Base-by-base conservation (phyloP, 106 monocot species). In the Dioscorea alata region DNA sequence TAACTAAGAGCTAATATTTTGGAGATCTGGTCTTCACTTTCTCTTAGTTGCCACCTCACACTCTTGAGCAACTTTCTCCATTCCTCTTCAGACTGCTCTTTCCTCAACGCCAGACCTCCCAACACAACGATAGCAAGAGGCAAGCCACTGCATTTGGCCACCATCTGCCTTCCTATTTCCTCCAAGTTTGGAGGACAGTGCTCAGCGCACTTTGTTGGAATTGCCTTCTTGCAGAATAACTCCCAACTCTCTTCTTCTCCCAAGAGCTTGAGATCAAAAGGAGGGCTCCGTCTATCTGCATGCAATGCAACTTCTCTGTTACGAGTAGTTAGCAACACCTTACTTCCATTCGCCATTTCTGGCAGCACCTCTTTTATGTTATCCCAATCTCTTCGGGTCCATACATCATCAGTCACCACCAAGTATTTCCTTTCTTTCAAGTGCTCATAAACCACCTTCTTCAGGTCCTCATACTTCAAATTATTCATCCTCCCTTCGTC, bases 1-100 rank as follows among this genome's bases (percentile, higher is more conserved):
- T 69, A 69, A 48, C 76, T 76, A 9, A 70, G 60, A 50, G 32
- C 76, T 23, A 76, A 13, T 5, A 69, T 68, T 17, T 31, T 21
- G 16, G 16, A 19, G 19, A 19, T 68, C 25, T 53, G 10, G 2
- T 53, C 31, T 8, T 49, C 22, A 19, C 22, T 54, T 16, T 53
- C 25, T 15, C 22, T 25, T 17, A 68, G 33, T 54, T 68, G 52
- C 13, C 4, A 13, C 8, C 25, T 25, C 13, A 68, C 2, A 25
- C 68, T 24, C 7, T 48, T 9, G 59, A 19, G 34, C 5, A 70
- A 10, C 19, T 20, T 20, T 2, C 8, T 8, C 70, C 70, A 70
- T 15, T 59, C 70, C 32, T 4, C 2, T 7, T 4, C 4, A 7
- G 19, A 21, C 12, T 16, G n/a, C 4, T 16, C 34, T n/a, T 49